Base-by-base conservation (phyloP, 2,329 filamentous ascomycete species). In the Aureobasidium leucospermi region DNA sequence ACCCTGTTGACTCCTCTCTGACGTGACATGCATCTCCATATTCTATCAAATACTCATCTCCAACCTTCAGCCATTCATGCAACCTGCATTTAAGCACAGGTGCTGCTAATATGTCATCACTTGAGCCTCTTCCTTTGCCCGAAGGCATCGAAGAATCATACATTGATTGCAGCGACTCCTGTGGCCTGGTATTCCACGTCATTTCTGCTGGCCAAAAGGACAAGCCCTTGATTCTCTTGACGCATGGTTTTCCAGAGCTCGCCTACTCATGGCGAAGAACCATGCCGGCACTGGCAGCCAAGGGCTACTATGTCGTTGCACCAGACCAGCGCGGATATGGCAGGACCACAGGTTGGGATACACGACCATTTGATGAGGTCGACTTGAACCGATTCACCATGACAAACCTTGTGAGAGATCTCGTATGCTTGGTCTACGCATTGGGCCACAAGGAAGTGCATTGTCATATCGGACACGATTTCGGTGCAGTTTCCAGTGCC, bases 241-340 rank as follows among this genome's bases (percentile, higher is more conserved):
- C 82, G 49, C 85, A 87, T 70, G 86, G 86, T 39, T 89, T 82
- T 63, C 86, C 86, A 1, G 85, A 88, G 67, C 75, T 89, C 2
- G 84, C 86, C 31, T 89, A 81, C 69, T 87, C 85, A 48, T 89
- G 85, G 85, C 81, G 85, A 55, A 83, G 84, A 59, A 72, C 87
- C 38, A 77, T 89, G 65, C 78, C 79, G 6, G 68, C 74, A 0
- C 74, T 89, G n/a, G 82, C 85, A 5, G 70, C 73, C 0, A 75
- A 78, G 6, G 85, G 85, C 31, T 88, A 84, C 71, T 79, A 85
- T 67, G 84, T 85, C 57, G 81, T 88, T 1, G 85, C 86, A 1
- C 82, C 83, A 38, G 86, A 89, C 65, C 84, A 86, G 65, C 79
- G 86, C 51, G 86, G 85, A 7, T 88, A 86, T 63, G 86, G 86